Conservation (phyloP, 768 basidiomycete species). For the Gymnopilus junonius region DNA sequence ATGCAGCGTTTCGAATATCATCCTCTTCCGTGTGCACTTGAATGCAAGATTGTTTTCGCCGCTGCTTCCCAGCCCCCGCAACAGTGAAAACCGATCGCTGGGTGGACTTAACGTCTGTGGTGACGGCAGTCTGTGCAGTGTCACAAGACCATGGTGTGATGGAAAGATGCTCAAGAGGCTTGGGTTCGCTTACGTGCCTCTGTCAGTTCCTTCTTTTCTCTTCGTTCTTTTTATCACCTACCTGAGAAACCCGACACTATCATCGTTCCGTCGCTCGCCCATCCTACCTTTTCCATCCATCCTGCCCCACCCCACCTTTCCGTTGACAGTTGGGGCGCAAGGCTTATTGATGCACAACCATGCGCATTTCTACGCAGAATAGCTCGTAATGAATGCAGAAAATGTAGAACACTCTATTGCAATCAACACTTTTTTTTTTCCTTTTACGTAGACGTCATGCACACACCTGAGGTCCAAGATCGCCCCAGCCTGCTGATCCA, state of each 20-base stretch:
- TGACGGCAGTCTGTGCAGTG: constrained; percentile 76
- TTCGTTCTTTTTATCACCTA: constrained; percentile 32
- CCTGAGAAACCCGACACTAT: constrained; percentile 81
- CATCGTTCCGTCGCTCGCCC: constrained; percentile 78
- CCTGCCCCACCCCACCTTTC: constrained; percentile 64
- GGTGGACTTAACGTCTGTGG: constrained; percentile 75
- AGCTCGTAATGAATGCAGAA: constrained; percentile 70
- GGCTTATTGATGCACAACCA: constrained; percentile 68
- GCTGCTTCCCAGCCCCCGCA: constrained; percentile 79
- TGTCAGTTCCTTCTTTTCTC: not conserved
- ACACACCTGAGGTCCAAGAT: constrained; percentile 57
- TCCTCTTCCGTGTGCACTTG: constrained; percentile 84
- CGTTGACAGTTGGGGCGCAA: constrained; percentile 65
- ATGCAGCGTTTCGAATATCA: constrained; percentile 92
- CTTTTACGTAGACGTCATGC: constrained; percentile 7
- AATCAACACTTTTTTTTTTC: constrained; percentile 1
- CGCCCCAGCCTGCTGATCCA: constrained; percentile 75
- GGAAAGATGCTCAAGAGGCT: constrained; percentile 75
- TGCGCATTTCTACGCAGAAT: constrained; percentile 60
- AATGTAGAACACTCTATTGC: constrained; percentile 66
- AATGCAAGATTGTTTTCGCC: constrained; percentile 98
- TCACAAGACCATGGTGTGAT: constrained; percentile 84
- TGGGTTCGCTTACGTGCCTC: constrained; percentile 66
- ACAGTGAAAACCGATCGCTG: constrained; percentile 80
- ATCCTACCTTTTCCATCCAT: constrained; percentile 80